Percentiles rank a stretch among this genome's conserved stretches.
phyloP scores from a whole-genome alignment of 139 green algal genomes.

The Tetraselmis striata region DNA sequence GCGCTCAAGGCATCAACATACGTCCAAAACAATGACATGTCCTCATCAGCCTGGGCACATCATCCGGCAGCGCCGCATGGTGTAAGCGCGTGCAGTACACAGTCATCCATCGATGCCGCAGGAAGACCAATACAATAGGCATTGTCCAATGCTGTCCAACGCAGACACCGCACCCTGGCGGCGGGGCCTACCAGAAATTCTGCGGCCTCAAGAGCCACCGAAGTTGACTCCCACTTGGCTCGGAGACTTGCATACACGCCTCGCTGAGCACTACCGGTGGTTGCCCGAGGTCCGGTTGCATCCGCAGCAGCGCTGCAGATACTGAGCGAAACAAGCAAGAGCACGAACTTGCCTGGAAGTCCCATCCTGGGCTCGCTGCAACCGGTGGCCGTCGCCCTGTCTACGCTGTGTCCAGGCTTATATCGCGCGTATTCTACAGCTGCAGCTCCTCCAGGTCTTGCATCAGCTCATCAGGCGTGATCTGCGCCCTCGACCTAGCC shows the following conservation, averaged over 20 bases:
- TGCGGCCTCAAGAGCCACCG: not conserved
- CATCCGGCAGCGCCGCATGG: not conserved
- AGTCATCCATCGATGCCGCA: not conserved
- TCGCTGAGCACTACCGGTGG: no score
- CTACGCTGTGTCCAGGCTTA: no score
- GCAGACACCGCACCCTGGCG: not conserved
- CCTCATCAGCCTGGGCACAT: slow-evolving; percentile 39
- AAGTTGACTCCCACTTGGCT: not conserved
- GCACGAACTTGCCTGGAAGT: no score
- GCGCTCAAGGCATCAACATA: slow-evolving; percentile 23
- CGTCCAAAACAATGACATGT: slow-evolving; percentile 34
- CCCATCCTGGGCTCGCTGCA: no score
- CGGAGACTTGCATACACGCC: not conserved
- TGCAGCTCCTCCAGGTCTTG: no score
- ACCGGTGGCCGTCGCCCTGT: no score
- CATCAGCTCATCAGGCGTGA: no score
- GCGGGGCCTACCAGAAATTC: not conserved
- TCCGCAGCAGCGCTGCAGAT: no score
- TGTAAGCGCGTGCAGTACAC: not conserved
- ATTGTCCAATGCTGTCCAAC: not conserved
- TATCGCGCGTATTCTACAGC: no score
- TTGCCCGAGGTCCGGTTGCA: no score
- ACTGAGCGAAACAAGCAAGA: no score
- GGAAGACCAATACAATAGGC: not conserved
- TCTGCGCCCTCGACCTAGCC: no score